Base-by-base conservation (phyloP, 2,329 filamentous ascomycete genomes). In the Lasiodiplodia citricola region DNA sequence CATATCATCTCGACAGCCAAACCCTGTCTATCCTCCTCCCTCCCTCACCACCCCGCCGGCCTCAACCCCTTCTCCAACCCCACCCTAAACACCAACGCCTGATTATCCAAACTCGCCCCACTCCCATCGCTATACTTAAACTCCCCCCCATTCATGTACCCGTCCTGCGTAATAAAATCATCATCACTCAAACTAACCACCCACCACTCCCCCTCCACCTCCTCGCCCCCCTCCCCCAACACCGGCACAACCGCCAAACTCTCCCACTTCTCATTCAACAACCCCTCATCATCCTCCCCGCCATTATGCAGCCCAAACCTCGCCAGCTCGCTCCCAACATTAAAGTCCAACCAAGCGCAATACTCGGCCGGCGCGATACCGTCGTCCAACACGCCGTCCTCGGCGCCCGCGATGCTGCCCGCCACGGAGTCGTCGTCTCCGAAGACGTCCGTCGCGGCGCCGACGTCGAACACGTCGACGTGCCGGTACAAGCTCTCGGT, bases 251-350 rank as follows among this genome's bases (percentile, higher is more conserved):
- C 75, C 2, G 87, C 87, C 58, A 93, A 79, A 23, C 86, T 87
- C 81, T 94, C 91, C 91, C 91, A 93, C 75, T 93, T 93, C 82
- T 93, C 91, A 73, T 93, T 92, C 75, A 93, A 75, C 44, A 93
- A 78, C 0, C 77, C 80, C 0, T 79, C 73, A 73, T 91, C 86
- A 72, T 90, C 85, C 0, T 78, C 80, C 0, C 89, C 90, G 2
- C 91, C 91, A 72, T 93, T 93, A 73, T 91, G 89, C 4, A 91
- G 78, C 0, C 88, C 87, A 71, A 93, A 93, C 23, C 87, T 85
- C 50, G 83, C 85, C 25, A 93, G 82, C 79, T 93, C 1, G 80
- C 74, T 71, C 28, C 91, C 89, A 70, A 89, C 82, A 75, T 93
- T 93, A 76, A 87, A 90, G 73, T 92, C 88, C 38, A 93, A 74